Conservation (phyloP, 495 filamentous ascomycete genomes). For the Cercophora samala region DNA sequence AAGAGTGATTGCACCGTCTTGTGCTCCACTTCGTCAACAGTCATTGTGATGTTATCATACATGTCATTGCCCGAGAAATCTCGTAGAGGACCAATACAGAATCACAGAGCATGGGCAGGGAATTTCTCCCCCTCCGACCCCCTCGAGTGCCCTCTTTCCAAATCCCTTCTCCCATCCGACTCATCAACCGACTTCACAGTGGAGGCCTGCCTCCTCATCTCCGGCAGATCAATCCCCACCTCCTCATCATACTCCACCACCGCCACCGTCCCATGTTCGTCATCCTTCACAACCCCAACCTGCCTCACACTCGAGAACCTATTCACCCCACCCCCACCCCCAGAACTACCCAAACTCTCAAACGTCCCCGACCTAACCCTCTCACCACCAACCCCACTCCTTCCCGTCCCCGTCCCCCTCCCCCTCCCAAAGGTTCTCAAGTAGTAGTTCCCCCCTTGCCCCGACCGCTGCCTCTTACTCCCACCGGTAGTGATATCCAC, state of each 20-base stretch:
- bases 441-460: constrained; percentile 10
- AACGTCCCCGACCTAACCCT: constrained; percentile 7
- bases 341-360: constrained; percentile 5
- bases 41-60: too few species aligned
- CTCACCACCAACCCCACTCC: constrained; percentile 6
- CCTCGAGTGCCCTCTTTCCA: constrained; percentile 7
- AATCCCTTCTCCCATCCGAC: background rate
- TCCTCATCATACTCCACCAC: constrained; percentile 22
- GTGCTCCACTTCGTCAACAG: too few species aligned
- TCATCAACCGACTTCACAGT: constrained; percentile 17
- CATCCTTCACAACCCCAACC: constrained; percentile 10
- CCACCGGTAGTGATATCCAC: constrained; percentile 21
- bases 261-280: background rate
- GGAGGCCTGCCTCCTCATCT: constrained; percentile 19
- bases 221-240: constrained; percentile 24
- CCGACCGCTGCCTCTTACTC: constrained; percentile 6
- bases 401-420: background rate
- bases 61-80: background rate
- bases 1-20: background rate
- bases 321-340: background rate
- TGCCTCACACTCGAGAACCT: constrained; percentile 9
- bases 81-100: background rate
- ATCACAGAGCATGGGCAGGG: constrained; percentile 16
- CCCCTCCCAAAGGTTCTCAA: constrained; percentile 1
- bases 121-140: constrained; percentile 11